These are phyloP conservation scores for Venturia asperata DNA, from an alignment of 2,329 filamentous ascomycete species.

Conservation along the genomic window DNA sequence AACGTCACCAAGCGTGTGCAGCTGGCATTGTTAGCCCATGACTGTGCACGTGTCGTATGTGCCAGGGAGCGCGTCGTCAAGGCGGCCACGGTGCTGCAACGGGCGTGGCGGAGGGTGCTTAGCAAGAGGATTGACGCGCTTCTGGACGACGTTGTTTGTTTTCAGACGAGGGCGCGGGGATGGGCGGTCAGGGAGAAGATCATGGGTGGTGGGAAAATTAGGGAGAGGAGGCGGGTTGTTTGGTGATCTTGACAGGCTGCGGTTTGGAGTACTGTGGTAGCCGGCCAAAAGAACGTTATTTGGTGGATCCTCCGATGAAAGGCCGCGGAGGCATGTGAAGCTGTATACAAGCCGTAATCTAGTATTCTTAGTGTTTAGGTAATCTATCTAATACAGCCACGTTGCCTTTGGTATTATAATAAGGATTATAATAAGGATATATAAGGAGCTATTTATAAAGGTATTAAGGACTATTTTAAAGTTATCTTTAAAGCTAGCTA, in stretches of 20 bases:
- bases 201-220: constrained; percentile 26
- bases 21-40: constrained; percentile 37
- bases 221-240: constrained; percentile 32
- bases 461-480: no score
- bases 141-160: constrained; percentile 32
- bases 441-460: no score
- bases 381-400: no score
- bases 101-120: constrained; percentile 37
- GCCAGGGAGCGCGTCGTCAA: constrained; percentile 35
- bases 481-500: no score
- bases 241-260: constrained; percentile 25
- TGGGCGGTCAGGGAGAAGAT: constrained; percentile 29
- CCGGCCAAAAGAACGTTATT: no score
- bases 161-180: constrained; percentile 40
- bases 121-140: constrained; percentile 31
- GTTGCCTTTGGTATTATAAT: no score
- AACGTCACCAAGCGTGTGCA: constrained; percentile 30
- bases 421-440: no score
- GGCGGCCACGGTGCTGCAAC: constrained; percentile 39
- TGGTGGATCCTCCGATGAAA: no score
- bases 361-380: no score
- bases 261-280: no score
- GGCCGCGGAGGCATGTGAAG: no score
- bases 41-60: constrained; percentile 43
- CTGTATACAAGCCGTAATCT: no score